Percentiles rank a stretch among this genome's conserved stretches.
Conservation (phyloP, 495 filamentous ascomycete genomes). For the Friedmanniomyces endolithicus region DNA sequence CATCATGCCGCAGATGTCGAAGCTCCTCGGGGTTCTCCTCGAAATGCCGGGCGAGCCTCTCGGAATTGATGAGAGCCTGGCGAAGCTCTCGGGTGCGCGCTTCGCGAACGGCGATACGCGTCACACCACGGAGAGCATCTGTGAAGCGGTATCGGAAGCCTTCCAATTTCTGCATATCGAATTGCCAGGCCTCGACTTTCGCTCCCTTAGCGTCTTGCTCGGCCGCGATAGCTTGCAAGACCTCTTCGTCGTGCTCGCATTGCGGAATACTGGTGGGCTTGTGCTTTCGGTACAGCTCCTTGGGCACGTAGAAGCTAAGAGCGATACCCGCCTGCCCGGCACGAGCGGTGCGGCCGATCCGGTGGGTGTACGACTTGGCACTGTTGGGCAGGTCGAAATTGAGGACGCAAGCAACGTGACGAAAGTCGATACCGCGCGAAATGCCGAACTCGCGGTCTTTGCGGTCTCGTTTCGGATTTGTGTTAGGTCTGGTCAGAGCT, state of each 20-base stretch:
- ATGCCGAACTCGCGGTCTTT: conserved; percentile 81
- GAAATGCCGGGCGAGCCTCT: conserved; percentile 88
- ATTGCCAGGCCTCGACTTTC: conserved; percentile 75
- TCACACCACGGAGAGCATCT: conserved; percentile 74
- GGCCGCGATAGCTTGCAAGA: conserved; percentile 40
- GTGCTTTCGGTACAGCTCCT: conserved; percentile 71
- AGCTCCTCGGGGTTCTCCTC: conserved; percentile 92
- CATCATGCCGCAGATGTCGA: conserved; percentile 78
- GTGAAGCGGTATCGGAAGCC: conserved; percentile 90
- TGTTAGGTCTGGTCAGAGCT: neutral
- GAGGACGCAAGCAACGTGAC: conserved; percentile 82
- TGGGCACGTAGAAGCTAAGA: conserved; percentile 82
- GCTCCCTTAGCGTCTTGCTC: conserved; percentile 61
- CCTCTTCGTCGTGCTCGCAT: conserved; percentile 68
- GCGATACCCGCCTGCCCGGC: conserved; percentile 87
- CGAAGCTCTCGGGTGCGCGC: conserved; percentile 76
- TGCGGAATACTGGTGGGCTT: conserved; percentile 64
- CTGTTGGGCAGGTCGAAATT: conserved; percentile 91
- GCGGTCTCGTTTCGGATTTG: conserved; percentile 35
- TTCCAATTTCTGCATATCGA: conserved; percentile 88
- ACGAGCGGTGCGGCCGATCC: conserved; percentile 85
- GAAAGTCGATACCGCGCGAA: conserved; percentile 91
- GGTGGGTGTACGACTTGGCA: conserved; percentile 87
- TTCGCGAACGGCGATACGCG: conserved; percentile 72
- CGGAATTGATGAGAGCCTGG: conserved; percentile 78